Base-by-base conservation (phyloP, 2,329 filamentous ascomycete species). In the Xylaria hypoxylon region DNA sequence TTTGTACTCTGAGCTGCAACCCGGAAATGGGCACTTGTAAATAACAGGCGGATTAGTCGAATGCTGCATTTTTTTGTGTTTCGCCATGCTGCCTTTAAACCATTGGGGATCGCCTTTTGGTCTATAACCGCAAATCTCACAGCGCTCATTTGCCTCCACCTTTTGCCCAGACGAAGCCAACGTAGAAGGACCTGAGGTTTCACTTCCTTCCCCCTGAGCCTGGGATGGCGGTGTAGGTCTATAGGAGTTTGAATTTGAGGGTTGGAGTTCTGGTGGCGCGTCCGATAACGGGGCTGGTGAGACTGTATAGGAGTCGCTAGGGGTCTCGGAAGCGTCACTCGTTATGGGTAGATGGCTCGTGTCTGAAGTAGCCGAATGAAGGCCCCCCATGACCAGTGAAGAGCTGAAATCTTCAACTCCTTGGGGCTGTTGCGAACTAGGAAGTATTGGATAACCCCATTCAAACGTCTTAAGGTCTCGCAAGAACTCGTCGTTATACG, bases 11-110 rank as follows among this genome's bases (percentile, higher is more conserved):
- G 84, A 87, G 24, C 77, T 82, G 72, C 86, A 88, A 2, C 84
- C 84, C 2, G 85, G 85, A 55, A 75, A 87, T 2, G 81, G 80
- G 68, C 86, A 88, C 65, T 80, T 80, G 75, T 84, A 88, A 50
- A 87, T 85, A 66, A 80, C 79, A 7, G 84, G 82, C 40, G 83
- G 83, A 2, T 78, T 80, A 13, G 77, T 77, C 56, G 83, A 82
- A 75, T 88, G 86, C 74, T 86, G 83, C 65, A 84, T 77, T 73
- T 84, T 86, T 78, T 80, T 86, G 73, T 88, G 86, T 75, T 87
- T 88, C 55, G 84, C 81, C 85, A 88, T 86, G 73, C 84, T 86
- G 5, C 85, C 85, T 50, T 82, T 82, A 72, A 87, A 87, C 86
- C 86, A 87, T 64, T 83, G 80, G n/a, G 85, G 85, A 55, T 86